Conservation (phyloP, 257 asterid genomes). For the Solanum medicagineum region DNA sequence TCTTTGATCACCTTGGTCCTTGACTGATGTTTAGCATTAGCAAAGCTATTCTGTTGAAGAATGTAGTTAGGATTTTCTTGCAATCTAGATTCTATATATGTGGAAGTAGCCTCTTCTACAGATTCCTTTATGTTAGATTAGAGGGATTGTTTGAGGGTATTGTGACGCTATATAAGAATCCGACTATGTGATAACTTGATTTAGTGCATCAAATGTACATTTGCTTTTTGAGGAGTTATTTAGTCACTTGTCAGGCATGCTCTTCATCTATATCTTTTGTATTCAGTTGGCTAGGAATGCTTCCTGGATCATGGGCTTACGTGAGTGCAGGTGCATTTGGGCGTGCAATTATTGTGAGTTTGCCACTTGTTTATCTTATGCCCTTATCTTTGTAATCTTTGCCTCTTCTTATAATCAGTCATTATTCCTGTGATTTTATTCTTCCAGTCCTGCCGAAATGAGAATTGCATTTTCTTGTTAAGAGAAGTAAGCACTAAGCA, state of each 20-base stretch:
- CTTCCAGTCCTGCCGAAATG: background rate
- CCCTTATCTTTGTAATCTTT: background rate
- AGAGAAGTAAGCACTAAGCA: background rate
- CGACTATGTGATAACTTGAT: background rate
- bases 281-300: conserved; percentile 97
- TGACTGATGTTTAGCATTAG: background rate
- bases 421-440: background rate
- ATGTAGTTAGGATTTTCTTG: background rate
- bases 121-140: background rate
- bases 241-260: background rate
- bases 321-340: conserved; percentile 99
- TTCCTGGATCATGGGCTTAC: conserved; percentile 97
- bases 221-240: background rate
- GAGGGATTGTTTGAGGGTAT: background rate
- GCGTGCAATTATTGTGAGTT: conserved; percentile 84
- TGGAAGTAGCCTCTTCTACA: background rate
- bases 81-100: background rate
- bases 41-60: background rate
- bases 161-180: background rate
- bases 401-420: background rate
- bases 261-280: background rate
- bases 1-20: background rate
- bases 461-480: background rate
- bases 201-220: background rate
- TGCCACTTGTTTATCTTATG: background rate